Base-by-base conservation (phyloP, 371 early-diverging fungal genomes). In the Entomophthora muscae region DNA sequence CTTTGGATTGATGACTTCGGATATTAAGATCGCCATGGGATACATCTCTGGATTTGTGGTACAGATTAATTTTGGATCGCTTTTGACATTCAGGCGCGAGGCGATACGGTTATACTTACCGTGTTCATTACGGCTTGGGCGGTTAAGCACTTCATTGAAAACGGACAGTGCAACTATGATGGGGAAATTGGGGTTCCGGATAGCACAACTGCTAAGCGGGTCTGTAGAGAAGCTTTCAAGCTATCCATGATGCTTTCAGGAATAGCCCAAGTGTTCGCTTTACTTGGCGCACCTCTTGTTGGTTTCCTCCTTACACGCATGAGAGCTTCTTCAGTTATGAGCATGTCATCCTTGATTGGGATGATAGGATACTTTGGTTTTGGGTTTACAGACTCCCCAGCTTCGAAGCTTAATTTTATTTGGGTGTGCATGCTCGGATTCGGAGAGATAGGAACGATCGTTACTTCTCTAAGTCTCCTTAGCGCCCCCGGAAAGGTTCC, bases 91-190 rank as follows among this genome's bases (percentile, higher is more conserved):
- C 73, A 67, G 84, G 66, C 89, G 2, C 81, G 91, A 61, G 87
- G 83, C 0, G 88, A 88, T 67, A 82, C 87, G 26, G 78, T 88
- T 30, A 78, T 84, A 29, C 73, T 91, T 52, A 77, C 89, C 2
- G 72, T 82, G 7, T 89, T 83, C 65, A 67, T 91, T n/a, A 78
- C 83, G 3, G 72, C 86, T 2, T 91, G 89, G 89, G 75, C 86
- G 0, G 74, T 78, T 33, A 73, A 79, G 61, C 75, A 81, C 66
- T 84, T 78, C 64, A 68, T 81, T 62, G 78, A 77, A 12, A 28
- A 55, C 3, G 83, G 83, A 0, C 72, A 68, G 42, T 88, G 88
- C 61, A 69, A 70, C 0, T 29, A 31, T 13, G n/a, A 63, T 52
- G 64, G 63, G 30, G 61, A 71, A 21, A 52, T 23, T 51, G 27